These are phyloP conservation scores for Cladobotryum protrusum DNA, from an alignment of 2,329 filamentous ascomycete genomes.

Conservation along the genomic window DNA sequence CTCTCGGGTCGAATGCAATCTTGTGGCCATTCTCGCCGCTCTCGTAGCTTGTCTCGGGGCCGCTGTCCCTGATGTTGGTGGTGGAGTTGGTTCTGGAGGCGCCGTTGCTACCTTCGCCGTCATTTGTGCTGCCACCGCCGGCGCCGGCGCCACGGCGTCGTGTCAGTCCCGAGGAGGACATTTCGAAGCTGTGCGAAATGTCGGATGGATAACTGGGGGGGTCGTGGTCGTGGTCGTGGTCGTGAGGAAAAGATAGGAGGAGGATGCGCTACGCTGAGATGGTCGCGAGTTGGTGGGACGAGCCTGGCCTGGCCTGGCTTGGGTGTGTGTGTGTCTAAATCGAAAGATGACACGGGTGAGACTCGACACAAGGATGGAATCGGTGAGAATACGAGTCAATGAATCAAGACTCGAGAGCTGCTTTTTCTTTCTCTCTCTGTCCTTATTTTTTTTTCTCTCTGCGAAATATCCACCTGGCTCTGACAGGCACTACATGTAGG, in stretches of 20 bases:
- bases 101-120: constrained; percentile 50
- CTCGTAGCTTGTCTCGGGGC: constrained; percentile 78
- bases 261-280: neutral
- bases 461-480: constrained; percentile 11
- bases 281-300: constrained; percentile 2
- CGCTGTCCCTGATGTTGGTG: constrained; percentile 46
- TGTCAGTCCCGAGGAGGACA: constrained; percentile 49
- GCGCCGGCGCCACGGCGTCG: constrained; percentile 60
- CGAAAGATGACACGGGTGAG: constrained; percentile 2
- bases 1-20: constrained; percentile 94
- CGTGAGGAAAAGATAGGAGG: constrained; percentile 5
- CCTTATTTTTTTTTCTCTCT: constrained; percentile 9
- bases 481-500: neutral
- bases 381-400: neutral
- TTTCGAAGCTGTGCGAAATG: constrained; percentile 21
- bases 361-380: neutral
- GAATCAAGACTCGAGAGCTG: neutral
- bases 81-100: constrained; percentile 54
- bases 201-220: neutral
- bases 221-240: neutral
- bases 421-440: constrained; percentile 10
- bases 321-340: neutral
- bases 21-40: constrained; percentile 94
- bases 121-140: constrained; percentile 48
- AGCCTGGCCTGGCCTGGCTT: neutral